These are phyloP conservation scores for Claviceps pazoutovae DNA, from an alignment of 2,329 filamentous ascomycete species.

Conservation along the genomic window DNA sequence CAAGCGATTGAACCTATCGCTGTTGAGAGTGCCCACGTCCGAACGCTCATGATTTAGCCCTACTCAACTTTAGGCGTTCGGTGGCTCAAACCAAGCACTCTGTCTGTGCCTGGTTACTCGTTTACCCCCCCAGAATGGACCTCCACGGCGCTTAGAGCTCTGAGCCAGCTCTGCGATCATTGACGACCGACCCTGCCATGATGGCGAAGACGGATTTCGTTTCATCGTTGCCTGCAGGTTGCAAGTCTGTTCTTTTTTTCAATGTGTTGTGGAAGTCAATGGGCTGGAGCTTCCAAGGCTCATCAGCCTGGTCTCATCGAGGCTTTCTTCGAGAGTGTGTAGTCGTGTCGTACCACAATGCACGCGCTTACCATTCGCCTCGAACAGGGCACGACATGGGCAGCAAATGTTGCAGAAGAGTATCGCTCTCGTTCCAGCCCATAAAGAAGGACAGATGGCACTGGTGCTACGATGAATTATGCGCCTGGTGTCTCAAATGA, in stretches of 20 bases:
- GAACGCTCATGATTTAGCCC: not conserved
- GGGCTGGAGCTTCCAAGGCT: not conserved
- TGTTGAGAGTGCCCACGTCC: not conserved
- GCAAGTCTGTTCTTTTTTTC: not conserved
- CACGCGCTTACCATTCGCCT: not conserved
- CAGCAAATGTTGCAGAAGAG: not conserved
- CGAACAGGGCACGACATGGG: not conserved
- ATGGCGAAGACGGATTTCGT: not conserved
- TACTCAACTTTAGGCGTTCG: not conserved
- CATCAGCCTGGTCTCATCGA: not conserved
- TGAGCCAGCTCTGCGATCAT: conserved; percentile 6
- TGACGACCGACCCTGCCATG: not conserved
- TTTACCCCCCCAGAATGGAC: not conserved
- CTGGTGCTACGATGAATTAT: not conserved
- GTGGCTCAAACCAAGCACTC: not conserved
- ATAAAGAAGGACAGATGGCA: not conserved
- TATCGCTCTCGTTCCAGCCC: not conserved
- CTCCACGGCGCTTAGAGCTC: conserved; percentile 6
- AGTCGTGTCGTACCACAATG: not conserved
- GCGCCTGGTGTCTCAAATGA: not conserved
- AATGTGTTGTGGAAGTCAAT: not conserved
- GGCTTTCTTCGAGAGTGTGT: not conserved
- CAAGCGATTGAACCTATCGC: conserved; percentile 9
- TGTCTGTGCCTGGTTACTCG: not conserved
- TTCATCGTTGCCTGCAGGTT: not conserved